A percentile compares a stretch with the other conserved stretches of the same genome.
Evolutionary conservation across 176 grass and related monocot species (phyloP).

Genomic region (Aechmea fasciata): DNA sequence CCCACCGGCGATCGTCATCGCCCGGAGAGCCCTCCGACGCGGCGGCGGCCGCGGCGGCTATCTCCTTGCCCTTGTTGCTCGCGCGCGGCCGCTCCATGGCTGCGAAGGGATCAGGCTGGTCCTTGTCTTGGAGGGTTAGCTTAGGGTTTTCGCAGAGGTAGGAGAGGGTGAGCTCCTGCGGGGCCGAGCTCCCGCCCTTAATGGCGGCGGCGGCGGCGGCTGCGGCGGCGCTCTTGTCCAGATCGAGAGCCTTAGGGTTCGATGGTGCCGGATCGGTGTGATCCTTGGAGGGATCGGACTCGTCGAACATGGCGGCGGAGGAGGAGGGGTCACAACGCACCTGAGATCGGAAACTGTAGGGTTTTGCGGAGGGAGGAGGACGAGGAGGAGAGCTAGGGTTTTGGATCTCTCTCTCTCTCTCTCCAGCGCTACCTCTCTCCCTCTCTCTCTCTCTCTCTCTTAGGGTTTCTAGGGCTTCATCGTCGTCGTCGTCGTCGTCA

Average conservation of each 20-base stretch:
- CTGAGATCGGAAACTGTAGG: conserved; percentile 14
- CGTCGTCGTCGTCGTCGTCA: not conserved
- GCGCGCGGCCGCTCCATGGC: conserved; percentile 13
- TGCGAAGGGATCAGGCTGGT: conserved; percentile 13
- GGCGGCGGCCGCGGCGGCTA: conserved; percentile 14
- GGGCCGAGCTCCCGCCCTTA: conserved; percentile 7
- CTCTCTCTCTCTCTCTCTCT: conserved; percentile 5
- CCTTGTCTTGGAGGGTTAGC: conserved; percentile 10
- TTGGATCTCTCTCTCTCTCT: not conserved
- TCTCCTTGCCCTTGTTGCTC: conserved; percentile 21
- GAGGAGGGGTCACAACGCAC: not conserved
- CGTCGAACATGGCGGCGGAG: conserved; percentile 9
- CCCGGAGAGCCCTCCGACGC: conserved; percentile 19
- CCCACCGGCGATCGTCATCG: conserved; percentile 32
- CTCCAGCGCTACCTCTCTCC: not conserved
- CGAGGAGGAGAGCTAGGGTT: conserved; percentile 1
- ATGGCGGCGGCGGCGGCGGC: conserved; percentile 3
- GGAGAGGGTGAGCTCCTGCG: conserved; percentile 45
- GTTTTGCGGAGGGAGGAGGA: conserved; percentile 1
- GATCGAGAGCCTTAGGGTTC: conserved; percentile 19
- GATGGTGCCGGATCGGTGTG: conserved; percentile 16
- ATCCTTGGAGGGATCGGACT: not conserved
- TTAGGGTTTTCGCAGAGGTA: conserved; percentile 46
- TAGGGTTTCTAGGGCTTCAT: conserved; percentile 4
- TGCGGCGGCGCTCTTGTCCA: not conserved